Evolutionary conservation across 2,329 filamentous ascomycete species (phyloP), one percentile per base, ranked within the genome.

Genomic region (Leptographium radiaticola): DNA sequence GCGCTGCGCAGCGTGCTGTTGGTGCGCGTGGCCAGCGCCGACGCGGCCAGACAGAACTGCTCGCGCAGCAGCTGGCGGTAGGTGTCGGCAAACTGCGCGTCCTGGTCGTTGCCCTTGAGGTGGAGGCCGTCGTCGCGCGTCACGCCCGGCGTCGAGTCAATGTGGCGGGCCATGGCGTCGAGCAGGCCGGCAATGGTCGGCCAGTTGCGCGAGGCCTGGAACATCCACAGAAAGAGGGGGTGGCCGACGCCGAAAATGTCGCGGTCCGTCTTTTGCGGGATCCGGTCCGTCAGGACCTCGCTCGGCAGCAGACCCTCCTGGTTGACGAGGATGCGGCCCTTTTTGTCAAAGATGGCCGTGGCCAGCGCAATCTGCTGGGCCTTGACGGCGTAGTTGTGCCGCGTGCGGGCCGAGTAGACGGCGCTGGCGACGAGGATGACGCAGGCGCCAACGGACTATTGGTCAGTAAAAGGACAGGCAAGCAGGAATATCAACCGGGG

Each of bases 181-280:
- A 94, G 73, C 6, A 93, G 71, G 46, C 81, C 78, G 53, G 74
- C 74, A 31, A 95, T 75, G 43, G 80, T 77, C 9, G 69, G 64
- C 89, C 89, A 95, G 65, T 89, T 85, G 55, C 83, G 77, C 8
- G 86, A 87, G 3, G 88, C 86, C 54, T 86, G 80, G 64, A 87
- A 94, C 62, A 93, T 84, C 89, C 89, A 95, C 50, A 89, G 81
- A 67, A 93, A 95, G 2, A 90, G 80, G 0, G 86, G 80, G 63
- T 95, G 88, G 0, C 80, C 79, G 30, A 82, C 81, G 54, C 81
- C 82, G 62, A 95, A 90, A 15, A 83, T 79, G 56, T 94, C 87
- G 62, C 65, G 55, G 60, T 68, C 56, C 62, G 15, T 13, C 39
- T 42, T 42, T 18, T 42, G 39, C 15, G 39, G 39, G 15, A 42